A percentile compares a stretch with the other conserved stretches of the same genome.
These are phyloP conservation scores for Beauveria pseudobassiana DNA, from an alignment of 2,329 filamentous ascomycete species.

Conservation along the genomic window DNA sequence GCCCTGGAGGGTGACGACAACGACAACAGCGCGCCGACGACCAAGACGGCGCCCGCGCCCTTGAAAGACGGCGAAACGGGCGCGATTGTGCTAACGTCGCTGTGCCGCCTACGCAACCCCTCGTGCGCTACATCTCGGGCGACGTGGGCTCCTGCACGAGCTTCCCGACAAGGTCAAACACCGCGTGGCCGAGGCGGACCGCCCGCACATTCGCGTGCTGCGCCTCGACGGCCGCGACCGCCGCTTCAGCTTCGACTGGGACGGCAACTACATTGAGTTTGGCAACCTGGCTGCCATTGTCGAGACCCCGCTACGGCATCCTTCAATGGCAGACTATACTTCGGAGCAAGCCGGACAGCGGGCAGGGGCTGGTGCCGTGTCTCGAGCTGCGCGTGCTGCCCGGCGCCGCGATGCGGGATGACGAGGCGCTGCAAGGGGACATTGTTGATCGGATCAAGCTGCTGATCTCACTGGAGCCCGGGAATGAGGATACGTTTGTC, in stretches of 20 bases:
- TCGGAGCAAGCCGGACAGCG: constrained; percentile 1
- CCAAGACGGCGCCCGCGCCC: constrained; percentile 14
- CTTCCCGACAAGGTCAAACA: constrained; percentile 18
- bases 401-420: not conserved
- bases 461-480: constrained; percentile 16
- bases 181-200: constrained; percentile 16
- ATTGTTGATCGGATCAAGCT: constrained; percentile 17
- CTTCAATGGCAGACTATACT: constrained; percentile 37
- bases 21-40: not conserved
- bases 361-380: constrained; percentile 5
- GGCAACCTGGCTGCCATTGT: constrained; percentile 20
- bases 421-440: constrained; percentile 15
- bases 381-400: constrained; percentile 8
- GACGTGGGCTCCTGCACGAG: constrained; percentile 34
- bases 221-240: constrained; percentile 33
- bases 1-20: not conserved
- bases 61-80: constrained; percentile 25
- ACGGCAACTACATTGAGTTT: constrained; percentile 31
- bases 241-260: constrained; percentile 36
- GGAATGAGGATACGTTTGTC: constrained; percentile 23
- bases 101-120: constrained; percentile 32
- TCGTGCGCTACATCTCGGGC: constrained; percentile 36
- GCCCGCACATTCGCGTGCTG: constrained; percentile 24
- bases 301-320: constrained; percentile 21
- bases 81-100: constrained; percentile 33